Evolutionary conservation across 768 basidiomycete genomes (phyloP).

Genomic region (Mycena capillaripes): DNA sequence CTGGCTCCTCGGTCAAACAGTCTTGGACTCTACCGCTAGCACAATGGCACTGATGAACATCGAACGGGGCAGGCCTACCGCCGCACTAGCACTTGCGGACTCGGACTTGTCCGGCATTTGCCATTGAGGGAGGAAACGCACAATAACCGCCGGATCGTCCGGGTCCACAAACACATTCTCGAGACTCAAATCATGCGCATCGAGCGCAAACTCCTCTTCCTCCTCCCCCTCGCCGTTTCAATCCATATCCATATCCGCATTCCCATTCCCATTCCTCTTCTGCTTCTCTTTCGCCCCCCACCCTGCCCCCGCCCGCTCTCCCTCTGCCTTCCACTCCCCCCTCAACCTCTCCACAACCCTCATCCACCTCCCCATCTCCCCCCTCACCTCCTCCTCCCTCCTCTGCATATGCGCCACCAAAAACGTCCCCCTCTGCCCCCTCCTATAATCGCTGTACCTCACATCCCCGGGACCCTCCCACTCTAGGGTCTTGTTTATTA

Average conservation of each 20-base stretch:
- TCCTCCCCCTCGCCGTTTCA: too few relatives aligned
- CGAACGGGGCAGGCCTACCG: too few relatives aligned
- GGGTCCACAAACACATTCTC: conserved; percentile 91
- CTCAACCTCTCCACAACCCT: too few relatives aligned
- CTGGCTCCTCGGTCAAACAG: too few relatives aligned
- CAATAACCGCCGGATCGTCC: too few relatives aligned
- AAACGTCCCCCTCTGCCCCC: conserved; percentile 86
- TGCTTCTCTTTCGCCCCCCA: conserved; percentile 25
- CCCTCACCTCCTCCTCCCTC: conserved; percentile 72
- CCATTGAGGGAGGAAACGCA: too few relatives aligned
- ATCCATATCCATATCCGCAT: conserved; percentile 45
- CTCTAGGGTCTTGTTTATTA: too few relatives aligned
- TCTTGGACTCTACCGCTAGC: too few relatives aligned
- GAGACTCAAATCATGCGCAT: conserved; percentile 88
- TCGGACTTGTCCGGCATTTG: too few relatives aligned
- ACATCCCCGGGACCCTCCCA: conserved; percentile 84
- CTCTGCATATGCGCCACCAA: conserved; percentile 77
- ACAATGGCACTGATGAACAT: too few relatives aligned
- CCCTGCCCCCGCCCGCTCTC: conserved; percentile 31
- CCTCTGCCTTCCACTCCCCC: conserved; percentile 43
- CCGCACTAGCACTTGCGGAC: too few relatives aligned
- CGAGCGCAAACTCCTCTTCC: conserved; percentile 84
- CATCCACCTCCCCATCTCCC: conserved; percentile 83
- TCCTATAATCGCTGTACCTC: conserved; percentile 88
- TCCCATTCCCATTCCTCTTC: too few relatives aligned